Evolutionary conservation across 2,329 filamentous ascomycete genomes (phyloP).

Genomic region (Berkeleyomyces rouxiae): DNA sequence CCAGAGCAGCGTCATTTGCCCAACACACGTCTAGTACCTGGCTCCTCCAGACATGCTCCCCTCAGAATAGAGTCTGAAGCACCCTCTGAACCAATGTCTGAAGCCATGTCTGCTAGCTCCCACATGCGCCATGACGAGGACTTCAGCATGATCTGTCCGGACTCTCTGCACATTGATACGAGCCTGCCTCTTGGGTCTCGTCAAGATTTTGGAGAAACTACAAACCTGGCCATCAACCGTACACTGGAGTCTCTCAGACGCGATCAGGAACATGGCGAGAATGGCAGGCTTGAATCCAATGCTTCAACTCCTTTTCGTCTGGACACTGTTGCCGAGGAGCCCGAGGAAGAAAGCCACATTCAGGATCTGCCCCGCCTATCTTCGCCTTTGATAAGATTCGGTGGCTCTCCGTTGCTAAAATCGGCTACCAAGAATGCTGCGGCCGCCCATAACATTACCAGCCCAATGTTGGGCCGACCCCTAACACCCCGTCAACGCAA

Average conservation of each 20-base stretch:
- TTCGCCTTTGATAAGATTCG: constrained; percentile 5
- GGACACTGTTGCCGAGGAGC: constrained; percentile 2
- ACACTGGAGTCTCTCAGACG: constrained; percentile 28
- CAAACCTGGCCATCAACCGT: constrained; percentile 38
- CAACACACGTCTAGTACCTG: not conserved
- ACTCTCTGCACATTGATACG: constrained; percentile 33
- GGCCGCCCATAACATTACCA: constrained; percentile 2
- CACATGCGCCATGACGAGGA: constrained; percentile 24
- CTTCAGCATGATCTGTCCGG: constrained; percentile 43
- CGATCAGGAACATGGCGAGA: constrained; percentile 6
- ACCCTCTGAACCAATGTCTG: constrained; percentile 3
- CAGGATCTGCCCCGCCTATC: not conserved
- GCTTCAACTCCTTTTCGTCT: not conserved
- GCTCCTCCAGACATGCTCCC: not conserved
- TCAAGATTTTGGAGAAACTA: constrained; percentile 37
- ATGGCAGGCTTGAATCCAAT: not conserved
- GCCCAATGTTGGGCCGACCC: constrained; percentile 13
- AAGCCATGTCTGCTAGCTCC: constrained; percentile 10
- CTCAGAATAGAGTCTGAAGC: not conserved
- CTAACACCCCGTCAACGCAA: constrained; percentile 24
- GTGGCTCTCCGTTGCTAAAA: constrained; percentile 7
- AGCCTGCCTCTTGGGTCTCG: constrained; percentile 23
- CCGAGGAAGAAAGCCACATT: not conserved
- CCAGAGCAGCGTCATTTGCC: not conserved
- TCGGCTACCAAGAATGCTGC: constrained; percentile 9